A percentile compares a stretch with the other conserved stretches of the same genome.
These are phyloP conservation scores for Amaranthus tricolor DNA, from an alignment of 179 eudicot species.

Conservation along the genomic window DNA sequence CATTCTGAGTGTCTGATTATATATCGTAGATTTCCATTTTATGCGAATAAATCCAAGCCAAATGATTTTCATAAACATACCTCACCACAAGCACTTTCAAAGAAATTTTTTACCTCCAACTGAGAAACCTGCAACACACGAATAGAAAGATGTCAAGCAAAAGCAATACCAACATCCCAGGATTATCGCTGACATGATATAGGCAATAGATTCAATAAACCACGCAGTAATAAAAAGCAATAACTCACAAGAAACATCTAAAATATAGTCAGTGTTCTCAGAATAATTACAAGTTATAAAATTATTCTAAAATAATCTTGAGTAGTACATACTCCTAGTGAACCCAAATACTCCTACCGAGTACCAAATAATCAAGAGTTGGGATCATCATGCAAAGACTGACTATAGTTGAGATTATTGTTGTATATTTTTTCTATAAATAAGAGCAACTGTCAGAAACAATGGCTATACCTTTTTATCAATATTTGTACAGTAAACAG, in stretches of 20 bases:
- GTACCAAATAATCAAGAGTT: too few relatives aligned
- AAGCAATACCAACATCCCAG: conserved; percentile 14
- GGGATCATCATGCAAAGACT: too few relatives aligned
- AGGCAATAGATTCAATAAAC: background rate
- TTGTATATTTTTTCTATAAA: background rate
- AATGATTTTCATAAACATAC: conserved; percentile 24
- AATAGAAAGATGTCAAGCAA: conserved; percentile 6
- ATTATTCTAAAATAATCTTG: too few relatives aligned
- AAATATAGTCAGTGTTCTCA: too few relatives aligned
- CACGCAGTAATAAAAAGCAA: background rate
- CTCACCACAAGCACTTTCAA: conserved; percentile 82
- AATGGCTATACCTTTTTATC: conserved; percentile 62
- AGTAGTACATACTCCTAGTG: too few relatives aligned
- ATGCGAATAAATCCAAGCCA: background rate
- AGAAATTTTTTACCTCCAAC: conserved; percentile 73
- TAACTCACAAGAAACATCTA: too few relatives aligned
- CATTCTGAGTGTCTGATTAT: conserved; percentile 1
- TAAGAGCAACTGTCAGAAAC: background rate
- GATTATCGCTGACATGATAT: background rate
- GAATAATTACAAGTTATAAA: too few relatives aligned
- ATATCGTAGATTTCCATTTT: background rate
- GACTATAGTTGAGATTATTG: too few relatives aligned
- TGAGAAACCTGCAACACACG: conserved; percentile 57
- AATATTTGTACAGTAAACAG: conserved; percentile 93
- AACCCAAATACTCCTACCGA: too few relatives aligned